phyloP scores from a whole-genome alignment of 306 rosid genomes.

The Vigna radiata region DNA sequence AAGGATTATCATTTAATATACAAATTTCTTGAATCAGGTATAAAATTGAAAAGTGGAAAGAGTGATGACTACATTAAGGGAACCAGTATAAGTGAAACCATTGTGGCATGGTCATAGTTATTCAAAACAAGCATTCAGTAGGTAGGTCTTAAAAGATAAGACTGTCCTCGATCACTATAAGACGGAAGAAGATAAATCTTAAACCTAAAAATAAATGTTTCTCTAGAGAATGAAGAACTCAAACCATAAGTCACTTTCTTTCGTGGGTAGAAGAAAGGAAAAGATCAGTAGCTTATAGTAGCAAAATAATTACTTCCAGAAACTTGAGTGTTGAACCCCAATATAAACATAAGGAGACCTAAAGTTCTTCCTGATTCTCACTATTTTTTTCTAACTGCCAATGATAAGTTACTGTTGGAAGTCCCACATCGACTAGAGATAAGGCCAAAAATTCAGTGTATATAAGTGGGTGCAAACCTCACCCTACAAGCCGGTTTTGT shows the following conservation, averaged over 20 bases:
- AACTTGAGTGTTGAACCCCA: background rate
- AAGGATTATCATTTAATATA: conserved; percentile 9
- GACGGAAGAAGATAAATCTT: conserved; percentile 16
- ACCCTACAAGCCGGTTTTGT: too few relatives aligned
- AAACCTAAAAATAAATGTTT: conserved; percentile 1
- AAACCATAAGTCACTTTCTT: conserved; percentile 2
- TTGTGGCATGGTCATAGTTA: background rate
- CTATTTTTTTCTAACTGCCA: too few relatives aligned
- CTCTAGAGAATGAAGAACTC: conserved; percentile 9
- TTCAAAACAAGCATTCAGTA: conserved; percentile 16
- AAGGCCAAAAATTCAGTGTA: too few relatives aligned
- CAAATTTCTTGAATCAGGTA: conserved; percentile 21
- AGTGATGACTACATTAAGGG: background rate
- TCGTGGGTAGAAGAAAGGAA: background rate
- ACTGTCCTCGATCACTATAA: conserved; percentile 7
- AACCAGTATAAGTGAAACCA: background rate
- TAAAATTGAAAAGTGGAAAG: conserved; percentile 22
- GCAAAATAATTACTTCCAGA: conserved; percentile 23
- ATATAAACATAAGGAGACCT: background rate
- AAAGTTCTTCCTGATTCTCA: too few relatives aligned
- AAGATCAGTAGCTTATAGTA: conserved; percentile 17
- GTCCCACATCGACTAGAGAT: too few relatives aligned
- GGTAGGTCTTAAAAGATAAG: conserved; percentile 9
- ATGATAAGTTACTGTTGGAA: too few relatives aligned
- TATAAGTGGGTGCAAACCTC: too few relatives aligned